Percentiles rank a stretch among this genome's conserved stretches.
Conservation (phyloP, 164 flowering plant genomes). For the Tetrastigma voinierianum region DNA sequence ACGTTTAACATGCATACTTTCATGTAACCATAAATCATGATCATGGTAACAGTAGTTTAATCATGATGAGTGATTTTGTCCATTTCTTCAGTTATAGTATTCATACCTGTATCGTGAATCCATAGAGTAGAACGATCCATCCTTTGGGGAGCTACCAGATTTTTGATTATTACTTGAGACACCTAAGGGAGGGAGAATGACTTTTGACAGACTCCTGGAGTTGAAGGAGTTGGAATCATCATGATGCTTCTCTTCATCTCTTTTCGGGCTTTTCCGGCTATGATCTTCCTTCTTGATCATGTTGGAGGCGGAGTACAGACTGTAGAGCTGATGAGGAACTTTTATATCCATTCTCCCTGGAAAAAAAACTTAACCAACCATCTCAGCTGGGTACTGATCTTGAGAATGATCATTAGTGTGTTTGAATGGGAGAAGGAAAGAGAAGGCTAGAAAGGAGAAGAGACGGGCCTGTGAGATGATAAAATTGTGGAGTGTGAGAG, state of each 20-base stretch:
- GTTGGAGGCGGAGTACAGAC: neutral
- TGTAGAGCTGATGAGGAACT: constrained; percentile 1
- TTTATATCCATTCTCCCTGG: constrained; percentile 11
- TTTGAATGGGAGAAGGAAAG: constrained; percentile 4
- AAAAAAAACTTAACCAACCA: too few species aligned
- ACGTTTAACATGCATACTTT: too few species aligned
- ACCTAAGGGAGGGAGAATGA: constrained; percentile 85
- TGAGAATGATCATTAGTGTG: too few species aligned
- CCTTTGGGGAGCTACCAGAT: constrained; percentile 37
- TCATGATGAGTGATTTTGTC: too few species aligned
- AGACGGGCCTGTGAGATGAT: too few species aligned
- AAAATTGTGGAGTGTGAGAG: neutral
- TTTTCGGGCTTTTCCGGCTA: neutral
- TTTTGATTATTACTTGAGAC: constrained; percentile 39
- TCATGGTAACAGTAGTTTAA: too few species aligned
- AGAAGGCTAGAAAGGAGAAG: neutral
- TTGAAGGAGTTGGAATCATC: constrained; percentile 18
- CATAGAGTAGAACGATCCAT: constrained; percentile 67
- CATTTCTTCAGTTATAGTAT: neutral
- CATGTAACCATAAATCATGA: too few species aligned
- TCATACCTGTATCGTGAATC: constrained; percentile 75
- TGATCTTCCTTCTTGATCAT: neutral
- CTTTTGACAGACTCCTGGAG: constrained; percentile 59
- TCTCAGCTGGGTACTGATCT: too few species aligned
- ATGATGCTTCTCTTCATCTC: neutral